Evolutionary conservation across 345 rosid species (phyloP).

Genomic region (Gossypium longicalyx): DNA sequence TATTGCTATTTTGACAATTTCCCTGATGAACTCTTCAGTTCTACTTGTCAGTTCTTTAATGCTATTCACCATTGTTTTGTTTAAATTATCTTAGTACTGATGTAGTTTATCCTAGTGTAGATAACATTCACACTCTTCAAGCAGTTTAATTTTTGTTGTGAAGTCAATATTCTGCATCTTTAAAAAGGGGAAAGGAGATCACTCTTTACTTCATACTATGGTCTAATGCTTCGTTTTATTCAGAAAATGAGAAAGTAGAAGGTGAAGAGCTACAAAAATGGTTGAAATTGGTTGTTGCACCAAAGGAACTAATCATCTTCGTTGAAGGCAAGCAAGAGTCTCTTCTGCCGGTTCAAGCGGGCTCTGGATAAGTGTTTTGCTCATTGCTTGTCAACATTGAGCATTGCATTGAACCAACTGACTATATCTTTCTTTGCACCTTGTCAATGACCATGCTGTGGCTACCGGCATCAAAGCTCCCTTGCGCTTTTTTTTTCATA

Average conservation of each 20-base stretch:
- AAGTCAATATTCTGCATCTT: neutral
- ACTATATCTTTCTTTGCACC: slow-evolving; percentile 6
- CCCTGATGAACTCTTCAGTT: neutral
- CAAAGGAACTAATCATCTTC: slow-evolving; percentile 62
- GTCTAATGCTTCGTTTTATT: slow-evolving; percentile 17
- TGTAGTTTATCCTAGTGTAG: neutral
- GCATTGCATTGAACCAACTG: neutral
- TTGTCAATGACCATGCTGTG: neutral
- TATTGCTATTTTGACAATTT: neutral
- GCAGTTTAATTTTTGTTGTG: neutral
- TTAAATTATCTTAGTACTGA: neutral
- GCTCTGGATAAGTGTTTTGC: slow-evolving; percentile 23
- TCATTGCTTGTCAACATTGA: neutral
- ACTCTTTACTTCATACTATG: neutral
- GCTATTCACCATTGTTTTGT: neutral
- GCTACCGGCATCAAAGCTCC: slow-evolving; percentile 8
- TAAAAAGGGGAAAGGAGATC: neutral
- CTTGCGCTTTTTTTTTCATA: slow-evolving; percentile 18
- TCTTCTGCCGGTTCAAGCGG: slow-evolving; percentile 44
- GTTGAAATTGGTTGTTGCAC: slow-evolving; percentile 83
- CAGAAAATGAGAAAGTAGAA: slow-evolving; percentile 92
- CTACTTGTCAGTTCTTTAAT: neutral
- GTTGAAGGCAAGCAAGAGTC: slow-evolving; percentile 55
- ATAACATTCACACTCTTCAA: neutral
- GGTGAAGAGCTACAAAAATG: slow-evolving; percentile 86